Conservation (phyloP, 2,329 filamentous ascomycete species). For the Cladophialophora chaetospira region DNA sequence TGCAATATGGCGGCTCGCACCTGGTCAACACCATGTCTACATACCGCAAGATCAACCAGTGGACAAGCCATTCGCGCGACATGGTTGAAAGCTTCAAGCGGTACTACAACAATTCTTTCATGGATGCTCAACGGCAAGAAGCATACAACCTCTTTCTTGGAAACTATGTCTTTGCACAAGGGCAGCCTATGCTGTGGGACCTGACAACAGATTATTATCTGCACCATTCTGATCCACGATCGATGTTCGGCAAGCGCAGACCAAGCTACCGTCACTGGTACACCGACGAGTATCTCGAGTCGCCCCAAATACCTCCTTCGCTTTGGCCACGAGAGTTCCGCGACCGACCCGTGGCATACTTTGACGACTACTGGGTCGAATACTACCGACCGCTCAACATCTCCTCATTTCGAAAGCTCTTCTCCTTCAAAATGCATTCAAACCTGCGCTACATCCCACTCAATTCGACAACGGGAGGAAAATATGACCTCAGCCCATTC, state of each 20-base stretch:
- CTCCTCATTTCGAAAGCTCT: constrained; percentile 89
- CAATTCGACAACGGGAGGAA: constrained; percentile 69
- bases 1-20: constrained; percentile 96
- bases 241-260: constrained; percentile 64
- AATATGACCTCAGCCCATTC: constrained; percentile 86
- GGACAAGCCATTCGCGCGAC: constrained; percentile 94
- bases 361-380: constrained; percentile 96
- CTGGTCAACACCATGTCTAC: constrained; percentile 99
- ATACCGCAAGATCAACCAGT: constrained; percentile 98
- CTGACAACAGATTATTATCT: constrained; percentile 93
- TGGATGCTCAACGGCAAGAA: constrained; percentile 96
- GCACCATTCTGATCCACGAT: constrained; percentile 81
- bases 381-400: constrained; percentile 89
- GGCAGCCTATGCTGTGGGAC: constrained; percentile 96
- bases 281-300: constrained; percentile 70
- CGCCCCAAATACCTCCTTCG: constrained; percentile 59
- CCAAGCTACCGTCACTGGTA: constrained; percentile 89
- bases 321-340: constrained; percentile 41
- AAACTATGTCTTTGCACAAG: constrained; percentile 86
- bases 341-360: constrained; percentile 58
- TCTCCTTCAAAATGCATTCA: constrained; percentile 88
- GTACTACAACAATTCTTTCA: constrained; percentile 98
- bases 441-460: constrained; percentile 81
- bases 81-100: constrained; percentile 99
- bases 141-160: constrained; percentile 97